Evolutionary conservation across 2,329 filamentous ascomycete species (phyloP).

Genomic region (Tolypocladium pustulatum): DNA sequence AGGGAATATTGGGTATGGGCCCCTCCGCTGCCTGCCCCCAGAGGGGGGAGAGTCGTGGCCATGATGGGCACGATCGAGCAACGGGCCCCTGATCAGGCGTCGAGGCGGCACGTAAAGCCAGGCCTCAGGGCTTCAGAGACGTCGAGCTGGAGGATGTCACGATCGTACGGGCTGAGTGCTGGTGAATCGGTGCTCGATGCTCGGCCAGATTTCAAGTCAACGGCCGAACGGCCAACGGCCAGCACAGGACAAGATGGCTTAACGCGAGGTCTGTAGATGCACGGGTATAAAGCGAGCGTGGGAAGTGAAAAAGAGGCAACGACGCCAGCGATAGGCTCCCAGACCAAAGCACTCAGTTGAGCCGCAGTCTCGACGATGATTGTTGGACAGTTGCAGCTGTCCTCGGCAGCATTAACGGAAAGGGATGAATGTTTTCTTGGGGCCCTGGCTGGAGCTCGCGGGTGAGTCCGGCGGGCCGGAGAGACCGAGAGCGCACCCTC

Average conservation of each 20-base stretch:
- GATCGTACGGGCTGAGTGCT: not conserved
- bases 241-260: not conserved
- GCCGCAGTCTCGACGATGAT: not conserved
- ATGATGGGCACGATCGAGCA: slow-evolving; percentile 35
- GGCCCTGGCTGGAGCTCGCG: not conserved
- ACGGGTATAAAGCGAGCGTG: slow-evolving; percentile 1
- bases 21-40: slow-evolving; percentile 40
- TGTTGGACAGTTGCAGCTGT: not conserved
- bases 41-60: slow-evolving; percentile 46
- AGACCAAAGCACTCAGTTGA: not conserved
- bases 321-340: not conserved
- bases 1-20: slow-evolving; percentile 77
- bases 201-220: not conserved
- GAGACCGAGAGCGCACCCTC: not conserved
- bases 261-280: not conserved
- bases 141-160: not conserved
- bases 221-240: not conserved
- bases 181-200: not conserved
- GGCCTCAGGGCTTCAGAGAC: not conserved
- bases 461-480: not conserved
- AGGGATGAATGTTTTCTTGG: slow-evolving; percentile 7
- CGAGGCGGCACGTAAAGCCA: not conserved
- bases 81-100: slow-evolving; percentile 11
- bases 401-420: not conserved
- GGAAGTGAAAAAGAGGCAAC: not conserved